Evolutionary conservation across 2,329 filamentous ascomycete species (phyloP).

Genomic region (Huntiella decipiens): DNA sequence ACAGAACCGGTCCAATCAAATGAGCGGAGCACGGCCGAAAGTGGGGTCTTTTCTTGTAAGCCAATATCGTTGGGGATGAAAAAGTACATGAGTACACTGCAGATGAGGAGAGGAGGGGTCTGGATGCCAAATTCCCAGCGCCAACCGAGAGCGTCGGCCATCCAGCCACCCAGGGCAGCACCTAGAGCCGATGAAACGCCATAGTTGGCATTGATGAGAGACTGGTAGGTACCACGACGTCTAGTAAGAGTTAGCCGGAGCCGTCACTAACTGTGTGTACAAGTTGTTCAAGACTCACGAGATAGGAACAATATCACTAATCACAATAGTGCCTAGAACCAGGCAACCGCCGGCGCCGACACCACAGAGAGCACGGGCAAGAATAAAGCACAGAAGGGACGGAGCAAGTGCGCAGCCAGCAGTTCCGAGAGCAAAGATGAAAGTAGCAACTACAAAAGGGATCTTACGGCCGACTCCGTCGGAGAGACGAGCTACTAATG

Average conservation of each 20-base stretch:
- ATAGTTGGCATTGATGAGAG: constrained; percentile 47
- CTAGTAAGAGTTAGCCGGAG: constrained; percentile 14
- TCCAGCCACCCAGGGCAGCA: constrained; percentile 48
- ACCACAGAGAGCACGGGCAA: constrained; percentile 51
- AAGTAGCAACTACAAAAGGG: constrained; percentile 44
- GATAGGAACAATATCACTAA: constrained; percentile 56
- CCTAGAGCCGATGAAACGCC: constrained; percentile 40
- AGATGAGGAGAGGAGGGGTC: constrained; percentile 30
- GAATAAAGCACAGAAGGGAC: constrained; percentile 50
- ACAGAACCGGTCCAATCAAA: constrained; percentile 39
- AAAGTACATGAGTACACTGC: constrained; percentile 25
- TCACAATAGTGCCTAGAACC: constrained; percentile 50
- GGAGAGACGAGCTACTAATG: constrained; percentile 53
- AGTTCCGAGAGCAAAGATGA: constrained; percentile 45
- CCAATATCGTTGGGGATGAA: constrained; percentile 35
- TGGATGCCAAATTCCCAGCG: constrained; percentile 52
- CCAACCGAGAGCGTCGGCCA: constrained; percentile 55
- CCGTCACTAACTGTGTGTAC: neutral
- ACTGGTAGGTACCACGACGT: constrained; percentile 50
- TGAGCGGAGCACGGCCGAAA: constrained; percentile 29
- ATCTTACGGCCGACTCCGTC: constrained; percentile 53
- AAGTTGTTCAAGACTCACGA: constrained; percentile 26
- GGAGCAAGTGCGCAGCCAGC: constrained; percentile 49
- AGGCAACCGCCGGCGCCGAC: constrained; percentile 55
- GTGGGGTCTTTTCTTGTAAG: constrained; percentile 23